A percentile compares a stretch with the other conserved stretches of the same genome.
Conservation (phyloP, 2,329 filamentous ascomycete genomes). For the Cladophialophora yegresii region DNA sequence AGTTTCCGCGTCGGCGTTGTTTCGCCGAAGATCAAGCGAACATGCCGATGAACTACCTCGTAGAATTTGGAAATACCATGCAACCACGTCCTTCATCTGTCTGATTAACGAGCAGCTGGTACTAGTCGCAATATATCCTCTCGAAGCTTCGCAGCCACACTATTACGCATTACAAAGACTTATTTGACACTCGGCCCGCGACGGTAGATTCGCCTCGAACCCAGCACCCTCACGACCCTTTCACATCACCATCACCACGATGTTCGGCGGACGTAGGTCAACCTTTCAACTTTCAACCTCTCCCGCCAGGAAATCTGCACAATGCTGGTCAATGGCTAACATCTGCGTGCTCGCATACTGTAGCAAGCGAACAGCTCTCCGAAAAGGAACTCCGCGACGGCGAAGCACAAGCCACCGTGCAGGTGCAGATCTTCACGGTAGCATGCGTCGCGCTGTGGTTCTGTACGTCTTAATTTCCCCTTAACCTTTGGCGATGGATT, state of each 20-base stretch:
- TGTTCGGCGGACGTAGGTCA: conserved; percentile 33
- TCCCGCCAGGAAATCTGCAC: background rate
- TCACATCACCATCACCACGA: conserved; percentile 5
- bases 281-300: background rate
- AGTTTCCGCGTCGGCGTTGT: background rate
- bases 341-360: conserved; percentile 3
- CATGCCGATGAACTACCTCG: background rate
- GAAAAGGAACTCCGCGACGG: conserved; percentile 53
- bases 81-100: background rate
- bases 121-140: background rate
- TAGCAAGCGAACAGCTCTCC: conserved; percentile 47
- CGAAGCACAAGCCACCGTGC: conserved; percentile 57
- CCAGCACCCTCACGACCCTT: background rate
- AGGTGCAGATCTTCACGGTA: conserved; percentile 57
- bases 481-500: background rate
- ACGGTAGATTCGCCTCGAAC: background rate
- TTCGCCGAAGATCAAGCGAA: conserved; percentile 4
- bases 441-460: conserved; percentile 62
- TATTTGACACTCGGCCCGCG: background rate
- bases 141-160: background rate
- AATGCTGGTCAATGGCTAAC: background rate
- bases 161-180: background rate
- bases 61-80: background rate
- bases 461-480: conserved; percentile 52
- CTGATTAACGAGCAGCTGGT: background rate